Percentiles rank a stretch among this genome's conserved stretches.
Conservation (phyloP, 768 basidiomycete species). For the Tulasnella sp. region DNA sequence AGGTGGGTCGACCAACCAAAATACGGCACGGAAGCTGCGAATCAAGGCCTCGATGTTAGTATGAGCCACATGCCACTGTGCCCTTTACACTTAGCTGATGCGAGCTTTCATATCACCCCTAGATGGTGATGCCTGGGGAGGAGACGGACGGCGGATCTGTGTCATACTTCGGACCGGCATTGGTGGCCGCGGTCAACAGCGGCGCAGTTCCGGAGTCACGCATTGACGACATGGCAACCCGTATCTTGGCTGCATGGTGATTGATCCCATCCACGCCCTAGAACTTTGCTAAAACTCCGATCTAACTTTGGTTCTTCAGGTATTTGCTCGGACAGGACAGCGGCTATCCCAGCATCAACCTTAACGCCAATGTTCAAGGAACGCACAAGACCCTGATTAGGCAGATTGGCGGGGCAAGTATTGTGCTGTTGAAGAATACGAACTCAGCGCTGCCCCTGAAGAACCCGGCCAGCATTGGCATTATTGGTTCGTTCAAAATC, state of each 20-base stretch:
- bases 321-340: conserved; percentile 57
- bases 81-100: neutral
- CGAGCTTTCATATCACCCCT: neutral
- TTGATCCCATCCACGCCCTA: conserved; percentile 22
- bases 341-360: conserved; percentile 55
- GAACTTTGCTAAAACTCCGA: neutral
- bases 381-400: conserved; percentile 38
- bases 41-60: conserved; percentile 50
- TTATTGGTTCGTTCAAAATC: conserved; percentile 36
- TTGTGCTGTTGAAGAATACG: conserved; percentile 54
- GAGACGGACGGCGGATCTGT: conserved; percentile 29
- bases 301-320: conserved; percentile 17
- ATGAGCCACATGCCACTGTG: neutral
- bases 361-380: conserved; percentile 42
- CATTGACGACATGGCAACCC: conserved; percentile 57
- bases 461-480: conserved; percentile 37
- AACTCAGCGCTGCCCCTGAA: conserved; percentile 37
- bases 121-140: conserved; percentile 57
- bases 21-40: conserved; percentile 35
- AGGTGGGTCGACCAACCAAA: conserved; percentile 42
- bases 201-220: conserved; percentile 47
- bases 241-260: conserved; percentile 57
- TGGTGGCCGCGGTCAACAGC: conserved; percentile 48
- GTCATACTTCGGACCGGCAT: conserved; percentile 41
- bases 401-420: conserved; percentile 49